phyloP scores from a whole-genome alignment of 306 rosid genomes.

The Rosa lucieae region DNA sequence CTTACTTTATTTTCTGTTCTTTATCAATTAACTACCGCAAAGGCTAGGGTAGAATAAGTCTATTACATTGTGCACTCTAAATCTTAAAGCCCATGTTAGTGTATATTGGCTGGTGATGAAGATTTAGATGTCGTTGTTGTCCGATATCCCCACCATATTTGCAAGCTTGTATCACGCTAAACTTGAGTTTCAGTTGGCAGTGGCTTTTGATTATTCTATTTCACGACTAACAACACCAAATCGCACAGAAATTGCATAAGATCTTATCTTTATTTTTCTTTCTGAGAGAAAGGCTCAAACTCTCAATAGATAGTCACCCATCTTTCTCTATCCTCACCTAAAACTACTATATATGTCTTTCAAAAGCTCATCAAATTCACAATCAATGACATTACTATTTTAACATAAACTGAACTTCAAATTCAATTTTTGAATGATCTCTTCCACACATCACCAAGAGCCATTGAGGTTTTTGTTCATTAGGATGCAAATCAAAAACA shows the following conservation, averaged over 20 bases:
- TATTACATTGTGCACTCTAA: no score
- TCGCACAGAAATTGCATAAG: no score
- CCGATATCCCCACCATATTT: background rate
- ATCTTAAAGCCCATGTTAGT: no score
- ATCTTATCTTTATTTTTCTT: background rate
- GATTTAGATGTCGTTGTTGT: background rate
- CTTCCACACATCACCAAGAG: background rate
- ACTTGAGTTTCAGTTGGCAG: constrained; percentile 12
- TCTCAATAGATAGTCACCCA: constrained; percentile 14
- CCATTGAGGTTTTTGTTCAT: background rate
- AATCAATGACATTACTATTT: constrained; percentile 12
- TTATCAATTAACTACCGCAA: no score
- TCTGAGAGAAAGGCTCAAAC: background rate
- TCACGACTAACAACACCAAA: background rate
- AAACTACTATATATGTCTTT: constrained; percentile 12
- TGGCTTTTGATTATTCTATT: background rate
- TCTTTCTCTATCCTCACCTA: constrained; percentile 60
- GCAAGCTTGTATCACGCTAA: background rate
- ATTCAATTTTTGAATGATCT: constrained; percentile 30
- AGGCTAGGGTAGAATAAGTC: no score
- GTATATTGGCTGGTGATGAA: no score
- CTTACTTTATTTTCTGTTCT: no score
- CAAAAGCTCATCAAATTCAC: constrained; percentile 22
- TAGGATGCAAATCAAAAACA: background rate
- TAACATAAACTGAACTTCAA: constrained; percentile 4